A percentile compares a stretch with the other conserved stretches of the same genome.
Conservation (phyloP, 75 land plant genomes). For the Picea glauca region DNA sequence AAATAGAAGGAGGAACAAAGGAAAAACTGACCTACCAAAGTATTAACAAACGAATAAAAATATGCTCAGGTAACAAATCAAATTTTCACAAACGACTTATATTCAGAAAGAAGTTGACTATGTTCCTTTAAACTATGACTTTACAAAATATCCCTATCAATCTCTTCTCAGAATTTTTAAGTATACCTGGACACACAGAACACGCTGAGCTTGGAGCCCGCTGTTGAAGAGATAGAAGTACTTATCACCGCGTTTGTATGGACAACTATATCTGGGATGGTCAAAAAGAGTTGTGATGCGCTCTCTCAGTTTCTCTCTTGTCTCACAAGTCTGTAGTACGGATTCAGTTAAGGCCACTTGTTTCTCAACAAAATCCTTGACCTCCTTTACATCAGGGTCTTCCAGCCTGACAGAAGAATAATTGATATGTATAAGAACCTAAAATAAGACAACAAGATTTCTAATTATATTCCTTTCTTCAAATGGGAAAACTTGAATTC, state of each 20-base stretch:
- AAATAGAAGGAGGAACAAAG: background rate
- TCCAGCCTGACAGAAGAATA: slow-evolving; percentile 62
- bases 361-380: slow-evolving; percentile 77
- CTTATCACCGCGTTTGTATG: slow-evolving; percentile 71
- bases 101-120: background rate
- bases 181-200: slow-evolving; percentile 84
- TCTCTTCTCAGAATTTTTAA: background rate
- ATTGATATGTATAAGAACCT: background rate
- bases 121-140: background rate
- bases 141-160: background rate
- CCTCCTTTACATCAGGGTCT: slow-evolving; percentile 77
- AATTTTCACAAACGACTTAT: background rate
- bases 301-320: slow-evolving; percentile 52
- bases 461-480: background rate
- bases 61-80: background rate
- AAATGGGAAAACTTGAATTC: background rate
- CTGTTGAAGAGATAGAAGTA: slow-evolving; percentile 84
- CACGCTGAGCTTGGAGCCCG: slow-evolving; percentile 89
- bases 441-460: background rate
- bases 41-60: background rate
- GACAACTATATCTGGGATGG: slow-evolving; percentile 68
- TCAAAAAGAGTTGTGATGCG: slow-evolving; percentile 65
- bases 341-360: slow-evolving; percentile 65
- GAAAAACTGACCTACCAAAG: background rate
- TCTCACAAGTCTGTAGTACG: slow-evolving; percentile 57